Conservation (phyloP, 345 rosid genomes). For the Cochlearia excelsa region DNA sequence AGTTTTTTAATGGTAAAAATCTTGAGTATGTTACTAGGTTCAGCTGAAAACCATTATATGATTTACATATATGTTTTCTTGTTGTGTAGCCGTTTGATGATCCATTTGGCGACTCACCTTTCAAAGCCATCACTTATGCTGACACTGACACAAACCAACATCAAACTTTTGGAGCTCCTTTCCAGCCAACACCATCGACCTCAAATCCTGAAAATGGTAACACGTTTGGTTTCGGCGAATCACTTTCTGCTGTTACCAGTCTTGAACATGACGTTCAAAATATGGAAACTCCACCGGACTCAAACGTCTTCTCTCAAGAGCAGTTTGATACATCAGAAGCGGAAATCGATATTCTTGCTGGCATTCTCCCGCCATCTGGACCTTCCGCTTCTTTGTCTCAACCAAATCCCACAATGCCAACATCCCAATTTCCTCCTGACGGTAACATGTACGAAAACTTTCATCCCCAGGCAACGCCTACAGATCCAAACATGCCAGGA, state of each 20-base stretch:
- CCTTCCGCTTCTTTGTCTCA: constrained; percentile 42
- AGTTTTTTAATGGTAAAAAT: neutral
- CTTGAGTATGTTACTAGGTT: constrained; percentile 10
- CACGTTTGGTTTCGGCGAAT: constrained; percentile 45
- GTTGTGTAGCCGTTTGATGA: constrained; percentile 71
- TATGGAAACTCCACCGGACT: constrained; percentile 36
- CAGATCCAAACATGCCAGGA: constrained; percentile 31
- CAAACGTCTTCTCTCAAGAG: constrained; percentile 48
- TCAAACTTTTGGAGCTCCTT: constrained; percentile 39
- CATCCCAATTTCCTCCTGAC: constrained; percentile 30
- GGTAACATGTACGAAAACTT: constrained; percentile 13
- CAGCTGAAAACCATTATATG: neutral
- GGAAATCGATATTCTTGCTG: constrained; percentile 79
- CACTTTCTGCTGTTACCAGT: constrained; percentile 48
- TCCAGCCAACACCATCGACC: constrained; percentile 34
- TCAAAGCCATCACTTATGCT: constrained; percentile 60
- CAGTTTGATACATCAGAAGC: constrained; percentile 41
- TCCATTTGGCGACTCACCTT: constrained; percentile 94
- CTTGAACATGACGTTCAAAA: constrained; percentile 32
- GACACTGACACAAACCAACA: constrained; percentile 38
- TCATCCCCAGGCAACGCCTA: constrained; percentile 16
- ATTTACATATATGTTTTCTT: neutral
- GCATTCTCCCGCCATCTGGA: constrained; percentile 76
- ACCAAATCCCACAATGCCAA: constrained; percentile 40
- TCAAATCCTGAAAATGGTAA: constrained; percentile 31